These are phyloP conservation scores for Heterobasidion annosum DNA, from an alignment of 1,284 basidiomycete species.

Conservation along the genomic window DNA sequence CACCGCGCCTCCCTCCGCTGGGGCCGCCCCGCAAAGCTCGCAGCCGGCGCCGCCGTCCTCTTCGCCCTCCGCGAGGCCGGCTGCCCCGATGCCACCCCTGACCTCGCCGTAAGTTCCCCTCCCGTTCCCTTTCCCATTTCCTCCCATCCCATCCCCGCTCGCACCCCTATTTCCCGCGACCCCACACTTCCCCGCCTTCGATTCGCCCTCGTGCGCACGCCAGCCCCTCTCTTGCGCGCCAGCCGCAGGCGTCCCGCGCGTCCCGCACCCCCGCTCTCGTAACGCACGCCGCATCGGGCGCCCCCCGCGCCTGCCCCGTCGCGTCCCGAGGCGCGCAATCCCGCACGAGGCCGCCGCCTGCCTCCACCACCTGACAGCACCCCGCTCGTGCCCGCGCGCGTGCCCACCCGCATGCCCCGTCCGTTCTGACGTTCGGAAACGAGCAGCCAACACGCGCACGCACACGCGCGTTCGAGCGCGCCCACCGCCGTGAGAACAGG, in stretches of 20 bases:
- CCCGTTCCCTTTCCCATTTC: background rate
- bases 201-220: background rate
- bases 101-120: conserved; percentile 45
- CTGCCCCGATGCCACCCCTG: conserved; percentile 53
- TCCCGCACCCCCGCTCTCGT: no score
- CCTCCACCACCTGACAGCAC: no score
- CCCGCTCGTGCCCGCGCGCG: no score
- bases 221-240: background rate
- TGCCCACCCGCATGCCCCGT: no score
- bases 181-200: background rate
- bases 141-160: background rate
- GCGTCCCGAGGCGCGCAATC: no score
- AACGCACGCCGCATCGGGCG: no score
- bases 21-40: conserved; percentile 58
- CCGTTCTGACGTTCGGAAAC: no score
- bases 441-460: no score
- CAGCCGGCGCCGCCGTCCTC: conserved; percentile 56
- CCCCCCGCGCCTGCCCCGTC: no score
- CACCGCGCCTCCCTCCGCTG: conserved; percentile 46
- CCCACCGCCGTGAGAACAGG: no score
- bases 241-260: background rate
- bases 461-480: no score
- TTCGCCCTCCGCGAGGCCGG: conserved; percentile 60
- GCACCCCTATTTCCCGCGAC: background rate
- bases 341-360: no score